Conservation (phyloP, 2,329 filamentous ascomycete species). For the Tolypocladium tundrense region DNA sequence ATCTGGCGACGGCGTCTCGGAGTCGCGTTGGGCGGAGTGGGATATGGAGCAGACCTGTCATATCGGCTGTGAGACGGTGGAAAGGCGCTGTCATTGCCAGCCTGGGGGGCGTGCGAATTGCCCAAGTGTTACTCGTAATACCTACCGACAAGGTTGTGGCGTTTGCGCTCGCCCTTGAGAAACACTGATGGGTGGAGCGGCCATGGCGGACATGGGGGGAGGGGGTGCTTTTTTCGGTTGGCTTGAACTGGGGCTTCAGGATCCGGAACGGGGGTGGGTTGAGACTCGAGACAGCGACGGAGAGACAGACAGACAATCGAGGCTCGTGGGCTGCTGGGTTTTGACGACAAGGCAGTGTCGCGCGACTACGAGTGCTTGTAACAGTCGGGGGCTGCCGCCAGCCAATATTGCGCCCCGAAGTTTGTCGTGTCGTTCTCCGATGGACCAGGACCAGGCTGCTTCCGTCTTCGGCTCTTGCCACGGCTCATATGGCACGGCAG, state of each 20-base stretch:
- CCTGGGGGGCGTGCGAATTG: neutral
- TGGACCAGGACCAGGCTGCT: neutral
- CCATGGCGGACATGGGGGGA: neutral
- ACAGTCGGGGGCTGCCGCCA: neutral
- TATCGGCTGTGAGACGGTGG: slow-evolving; percentile 20
- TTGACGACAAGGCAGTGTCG: neutral
- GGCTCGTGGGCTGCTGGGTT: neutral
- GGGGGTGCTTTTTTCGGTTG: neutral
- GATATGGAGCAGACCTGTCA: slow-evolving; percentile 23
- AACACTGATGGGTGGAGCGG: slow-evolving; percentile 1
- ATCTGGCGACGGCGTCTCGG: slow-evolving; percentile 14
- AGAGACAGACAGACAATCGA: neutral
- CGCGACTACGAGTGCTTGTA: neutral
- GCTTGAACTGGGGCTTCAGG: neutral
- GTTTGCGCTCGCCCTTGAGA: slow-evolving; percentile 4
- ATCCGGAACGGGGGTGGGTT: neutral
- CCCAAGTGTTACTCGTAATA: neutral
- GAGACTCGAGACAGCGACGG: neutral
- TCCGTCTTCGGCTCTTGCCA: neutral
- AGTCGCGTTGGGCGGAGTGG: slow-evolving; percentile 8
- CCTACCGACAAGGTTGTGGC: slow-evolving; percentile 2
- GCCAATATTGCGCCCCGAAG: neutral
- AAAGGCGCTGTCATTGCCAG: slow-evolving; percentile 12
- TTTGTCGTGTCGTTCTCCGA: neutral
- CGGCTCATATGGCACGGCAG: neutral